Evolutionary conservation across 345 rosid genomes (phyloP).

Genomic region (Aethionema arabicum): DNA sequence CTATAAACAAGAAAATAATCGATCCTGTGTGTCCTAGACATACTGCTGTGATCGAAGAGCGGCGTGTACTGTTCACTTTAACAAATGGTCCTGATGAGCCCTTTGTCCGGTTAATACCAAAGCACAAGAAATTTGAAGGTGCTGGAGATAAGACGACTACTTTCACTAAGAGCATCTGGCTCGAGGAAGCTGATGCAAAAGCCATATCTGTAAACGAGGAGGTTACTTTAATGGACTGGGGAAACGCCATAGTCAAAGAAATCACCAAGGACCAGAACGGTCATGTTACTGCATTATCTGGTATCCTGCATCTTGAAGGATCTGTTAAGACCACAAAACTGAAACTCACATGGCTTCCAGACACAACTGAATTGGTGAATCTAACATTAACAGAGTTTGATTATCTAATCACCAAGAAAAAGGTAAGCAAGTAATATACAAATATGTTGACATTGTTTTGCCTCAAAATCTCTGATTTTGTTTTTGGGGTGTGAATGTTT

Average conservation of each 20-base stretch:
- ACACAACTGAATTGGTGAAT: slow-evolving; percentile 54
- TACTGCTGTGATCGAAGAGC: slow-evolving; percentile 78
- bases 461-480: neutral
- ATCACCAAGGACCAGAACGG: slow-evolving; percentile 61
- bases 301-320: slow-evolving; percentile 78
- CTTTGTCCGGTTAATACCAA: slow-evolving; percentile 71
- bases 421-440: slow-evolving; percentile 40
- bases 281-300: slow-evolving; percentile 50
- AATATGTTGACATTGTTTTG: neutral
- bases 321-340: slow-evolving; percentile 84
- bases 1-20: slow-evolving; percentile 82
- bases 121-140: slow-evolving; percentile 88
- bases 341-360: slow-evolving; percentile 91
- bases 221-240: slow-evolving; percentile 94
- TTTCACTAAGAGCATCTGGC: slow-evolving; percentile 73
- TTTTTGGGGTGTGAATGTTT: slow-evolving; percentile 1
- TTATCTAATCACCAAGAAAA: slow-evolving; percentile 69
- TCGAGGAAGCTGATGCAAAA: slow-evolving; percentile 72
- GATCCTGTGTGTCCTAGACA: slow-evolving; percentile 97
- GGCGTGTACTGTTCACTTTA: slow-evolving; percentile 56
- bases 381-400: slow-evolving; percentile 62
- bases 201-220: slow-evolving; percentile 70
- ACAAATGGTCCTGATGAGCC: slow-evolving; percentile 65
- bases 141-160: slow-evolving; percentile 93
- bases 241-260: slow-evolving; percentile 77